phyloP scores from a whole-genome alignment of 306 rosid species.

The Glycyrrhiza uralensis region DNA sequence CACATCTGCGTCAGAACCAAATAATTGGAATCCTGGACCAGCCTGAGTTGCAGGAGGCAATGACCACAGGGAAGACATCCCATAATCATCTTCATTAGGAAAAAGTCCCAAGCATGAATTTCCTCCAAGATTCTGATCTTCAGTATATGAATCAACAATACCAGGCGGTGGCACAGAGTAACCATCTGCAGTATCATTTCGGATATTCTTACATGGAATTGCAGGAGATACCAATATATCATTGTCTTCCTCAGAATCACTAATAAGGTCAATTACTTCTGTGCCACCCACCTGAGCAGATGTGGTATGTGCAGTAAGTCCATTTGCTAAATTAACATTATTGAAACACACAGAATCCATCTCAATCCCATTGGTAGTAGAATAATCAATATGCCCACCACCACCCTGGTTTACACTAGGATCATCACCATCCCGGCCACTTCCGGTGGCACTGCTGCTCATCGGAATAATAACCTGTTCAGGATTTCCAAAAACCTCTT shows the following conservation, averaged over 20 bases:
- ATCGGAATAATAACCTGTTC: slow-evolving; percentile 83
- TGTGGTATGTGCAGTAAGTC: slow-evolving; percentile 48
- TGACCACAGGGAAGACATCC: slow-evolving; percentile 60
- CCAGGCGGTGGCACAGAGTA: slow-evolving; percentile 65
- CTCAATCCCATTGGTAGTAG: slow-evolving; percentile 68
- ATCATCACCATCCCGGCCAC: slow-evolving; percentile 94
- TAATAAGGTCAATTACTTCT: slow-evolving; percentile 81
- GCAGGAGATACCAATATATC: slow-evolving; percentile 56
- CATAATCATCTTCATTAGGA: slow-evolving; percentile 74
- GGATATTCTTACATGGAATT: slow-evolving; percentile 41
- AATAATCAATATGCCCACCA: slow-evolving; percentile 63
- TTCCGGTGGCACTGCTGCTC: slow-evolving; percentile 96
- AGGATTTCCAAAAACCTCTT: slow-evolving; percentile 55
- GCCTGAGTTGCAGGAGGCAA: slow-evolving; percentile 66
- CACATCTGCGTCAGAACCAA: slow-evolving; percentile 72
- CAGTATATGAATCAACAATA: slow-evolving; percentile 64
- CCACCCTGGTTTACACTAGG: slow-evolving; percentile 92
- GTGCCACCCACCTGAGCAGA: slow-evolving; percentile 59
- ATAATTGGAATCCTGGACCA: slow-evolving; percentile 79
- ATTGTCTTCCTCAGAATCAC: slow-evolving; percentile 92
- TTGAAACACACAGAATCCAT: slow-evolving; percentile 65
- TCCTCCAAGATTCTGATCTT: slow-evolving; percentile 68
- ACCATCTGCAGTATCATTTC: slow-evolving; percentile 44
- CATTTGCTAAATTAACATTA: slow-evolving; percentile 65
- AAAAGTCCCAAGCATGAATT: slow-evolving; percentile 76